Base-by-base conservation (phyloP, 177 flowering plant species). In the Vitis hybrid region DNA sequence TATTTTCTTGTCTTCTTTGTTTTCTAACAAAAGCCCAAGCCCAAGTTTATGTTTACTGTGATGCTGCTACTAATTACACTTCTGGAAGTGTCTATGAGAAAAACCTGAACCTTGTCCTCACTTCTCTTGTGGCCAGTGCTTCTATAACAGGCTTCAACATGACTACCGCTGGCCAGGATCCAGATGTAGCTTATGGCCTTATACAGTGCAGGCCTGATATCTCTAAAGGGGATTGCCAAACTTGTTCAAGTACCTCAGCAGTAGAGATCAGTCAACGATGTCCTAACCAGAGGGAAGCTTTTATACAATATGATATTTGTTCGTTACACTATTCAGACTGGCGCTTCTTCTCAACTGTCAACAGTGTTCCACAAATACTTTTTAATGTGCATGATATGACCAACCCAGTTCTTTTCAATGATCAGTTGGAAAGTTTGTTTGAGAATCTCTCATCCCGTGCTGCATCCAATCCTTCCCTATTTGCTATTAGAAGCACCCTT, bases 181-280 rank as follows among this genome's bases (percentile, higher is more conserved):
- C 64, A 3, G 61, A 77, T 67, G 59, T 1, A 10, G 75, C 74
- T 6, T 77, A 79, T 56, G 82, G 82, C 56, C 76, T 74, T 49
- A 46, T 75, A 4, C 82, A 78, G 66, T 81, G 86, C 74, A 64
- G 51, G 66, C 70, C 58, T 2, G 66, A 64, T 52, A 15, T 56
- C 56, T 66, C 77, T 0, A 30, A 56, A 5, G 71, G 58, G 50
- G 67, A 40, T 7, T 83, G 86, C 68, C 70, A 69, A 56, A 52
- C 17, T 17, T 80, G 86, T 71, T 74, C 72, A 1, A 63, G 32
- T 11, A 46, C 40, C 4, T 72, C 79, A 13, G 50, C 49, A 1
- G 2, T 10, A 11, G 73, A 60, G 11, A 73, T 81, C 11, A 46
- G 13, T 51, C 66, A 55, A 6, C 52, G 7, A 2, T 81, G 86